phyloP scores from a whole-genome alignment of 768 basidiomycete genomes.

The Serendipita sp. region DNA sequence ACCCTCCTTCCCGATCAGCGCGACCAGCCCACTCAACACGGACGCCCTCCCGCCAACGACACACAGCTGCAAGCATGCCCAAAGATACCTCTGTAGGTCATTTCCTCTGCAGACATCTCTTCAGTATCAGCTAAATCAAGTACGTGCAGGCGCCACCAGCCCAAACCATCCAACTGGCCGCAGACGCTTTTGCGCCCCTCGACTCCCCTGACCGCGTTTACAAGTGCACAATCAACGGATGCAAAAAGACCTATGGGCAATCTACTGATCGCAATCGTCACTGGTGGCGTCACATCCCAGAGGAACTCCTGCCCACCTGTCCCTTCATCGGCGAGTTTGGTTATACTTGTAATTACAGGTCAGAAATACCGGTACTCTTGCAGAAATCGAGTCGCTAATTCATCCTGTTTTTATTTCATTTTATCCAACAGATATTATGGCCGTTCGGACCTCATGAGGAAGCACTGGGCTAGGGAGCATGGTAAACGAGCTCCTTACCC shows the following conservation, averaged over 20 bases:
- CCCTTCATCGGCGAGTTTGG: not conserved
- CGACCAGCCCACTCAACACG: too few species aligned
- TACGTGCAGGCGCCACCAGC: too few species aligned
- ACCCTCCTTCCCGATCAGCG: too few species aligned
- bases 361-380: too few species aligned
- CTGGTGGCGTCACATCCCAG: not conserved
- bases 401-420: not conserved
- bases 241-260: not conserved
- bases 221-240: not conserved
- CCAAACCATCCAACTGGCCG: not conserved
- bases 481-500: not conserved
- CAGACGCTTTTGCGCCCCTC: not conserved
- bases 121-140: too few species aligned
- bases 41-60: too few species aligned
- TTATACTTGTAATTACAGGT: not conserved
- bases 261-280: not conserved
- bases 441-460: not conserved
- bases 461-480: not conserved
- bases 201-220: not conserved
- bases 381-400: too few species aligned
- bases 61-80: too few species aligned
- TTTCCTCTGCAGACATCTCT: too few species aligned
- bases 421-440: not conserved
- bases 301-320: not conserved
- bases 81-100: too few species aligned